Evolutionary conservation across 116 monocot genomes (phyloP).

Genomic region (Cymodocea nodosa): DNA sequence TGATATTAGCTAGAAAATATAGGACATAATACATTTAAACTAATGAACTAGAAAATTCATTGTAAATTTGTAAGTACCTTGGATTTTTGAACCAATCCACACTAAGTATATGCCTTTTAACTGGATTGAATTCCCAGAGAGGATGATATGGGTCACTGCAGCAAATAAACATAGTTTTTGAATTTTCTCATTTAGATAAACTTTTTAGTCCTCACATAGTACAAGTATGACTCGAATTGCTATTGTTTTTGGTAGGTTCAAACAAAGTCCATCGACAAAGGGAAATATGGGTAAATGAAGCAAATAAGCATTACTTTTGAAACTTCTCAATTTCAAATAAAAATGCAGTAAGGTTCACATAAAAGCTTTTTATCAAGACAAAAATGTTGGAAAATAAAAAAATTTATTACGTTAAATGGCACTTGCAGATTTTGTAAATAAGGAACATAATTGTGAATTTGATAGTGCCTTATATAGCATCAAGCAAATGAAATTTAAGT

Average conservation of each 20-base stretch:
- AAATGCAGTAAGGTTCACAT: not conserved
- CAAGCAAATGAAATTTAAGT: too few relatives aligned
- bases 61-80: constrained; percentile 25
- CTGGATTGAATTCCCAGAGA: constrained; percentile 51
- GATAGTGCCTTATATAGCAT: too few relatives aligned
- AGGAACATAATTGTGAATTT: too few relatives aligned
- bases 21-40: not conserved
- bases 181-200: not conserved
- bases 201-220: too few relatives aligned
- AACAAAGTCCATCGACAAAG: constrained; percentile 44
- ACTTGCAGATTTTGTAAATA: too few relatives aligned
- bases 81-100: constrained; percentile 63
- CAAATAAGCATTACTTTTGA: constrained; percentile 2
- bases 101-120: constrained; percentile 44
- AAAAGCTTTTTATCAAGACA: too few relatives aligned
- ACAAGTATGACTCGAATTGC: too few relatives aligned
- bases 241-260: too few relatives aligned
- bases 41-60: not conserved
- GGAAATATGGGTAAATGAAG: constrained; percentile 64
- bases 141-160: constrained; percentile 73
- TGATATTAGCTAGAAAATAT: not conserved
- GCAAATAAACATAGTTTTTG: constrained; percentile 6
- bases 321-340: too few relatives aligned
- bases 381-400: too few relatives aligned
- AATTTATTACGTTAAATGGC: too few relatives aligned